phyloP scores from a whole-genome alignment of 23 red algal species.

The Pyropia haitanensis region DNA sequence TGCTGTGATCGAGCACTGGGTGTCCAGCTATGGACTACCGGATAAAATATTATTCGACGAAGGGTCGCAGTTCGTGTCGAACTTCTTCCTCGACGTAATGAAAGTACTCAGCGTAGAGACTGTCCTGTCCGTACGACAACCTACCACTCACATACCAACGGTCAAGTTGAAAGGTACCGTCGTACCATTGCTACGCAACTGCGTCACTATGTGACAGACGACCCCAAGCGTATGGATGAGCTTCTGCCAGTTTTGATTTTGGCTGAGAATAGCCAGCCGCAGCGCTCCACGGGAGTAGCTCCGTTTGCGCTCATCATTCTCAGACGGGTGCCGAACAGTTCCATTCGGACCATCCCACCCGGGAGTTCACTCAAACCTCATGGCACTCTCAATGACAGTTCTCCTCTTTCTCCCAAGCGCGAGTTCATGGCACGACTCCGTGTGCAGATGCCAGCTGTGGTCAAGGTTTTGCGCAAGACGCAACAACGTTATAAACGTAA shows the following conservation, averaged over 20 bases:
- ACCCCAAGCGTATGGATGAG: constrained; percentile 7
- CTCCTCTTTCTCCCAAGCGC: too few relatives aligned
- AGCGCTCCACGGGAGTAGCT: constrained; percentile 2
- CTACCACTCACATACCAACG: constrained; percentile 18
- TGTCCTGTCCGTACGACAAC: constrained; percentile 15
- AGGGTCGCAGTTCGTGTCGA: constrained; percentile 8
- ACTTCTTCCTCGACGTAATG: constrained; percentile 11
- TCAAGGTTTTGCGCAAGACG: not conserved
- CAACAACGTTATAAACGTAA: constrained; percentile 1
- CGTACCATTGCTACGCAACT: constrained; percentile 8
- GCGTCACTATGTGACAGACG: constrained; percentile 17
- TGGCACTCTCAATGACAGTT: too few relatives aligned
- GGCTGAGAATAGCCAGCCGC: constrained; percentile 16
- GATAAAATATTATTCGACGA: constrained; percentile 18
- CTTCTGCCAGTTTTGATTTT: not conserved
- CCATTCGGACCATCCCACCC: too few relatives aligned
- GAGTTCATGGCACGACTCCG: not conserved
- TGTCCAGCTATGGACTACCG: constrained; percentile 11
- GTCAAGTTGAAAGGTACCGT: constrained; percentile 20
- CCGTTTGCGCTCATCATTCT: constrained; percentile 27
- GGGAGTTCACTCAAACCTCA: too few relatives aligned
- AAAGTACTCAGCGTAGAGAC: not conserved
- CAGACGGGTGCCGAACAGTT: too few relatives aligned
- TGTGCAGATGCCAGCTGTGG: not conserved
- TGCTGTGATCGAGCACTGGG: constrained; percentile 2